A percentile compares a stretch with the other conserved stretches of the same genome.
Evolutionary conservation across 805 yeast genomes (phyloP).

Genomic region (Candida gorgasii): DNA sequence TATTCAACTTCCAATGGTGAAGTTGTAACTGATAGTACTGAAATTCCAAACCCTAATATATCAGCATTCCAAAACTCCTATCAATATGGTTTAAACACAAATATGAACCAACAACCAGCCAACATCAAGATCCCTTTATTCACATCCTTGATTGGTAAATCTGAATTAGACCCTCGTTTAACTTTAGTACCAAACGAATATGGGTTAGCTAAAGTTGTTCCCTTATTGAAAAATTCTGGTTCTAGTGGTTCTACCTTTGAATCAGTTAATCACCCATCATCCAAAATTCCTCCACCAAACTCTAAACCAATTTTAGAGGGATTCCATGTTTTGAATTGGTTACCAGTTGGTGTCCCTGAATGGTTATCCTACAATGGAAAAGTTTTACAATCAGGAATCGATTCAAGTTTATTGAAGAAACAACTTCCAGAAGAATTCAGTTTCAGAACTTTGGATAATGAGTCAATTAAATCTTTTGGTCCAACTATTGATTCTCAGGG

Average conservation of each 20-base stretch:
- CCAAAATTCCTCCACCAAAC: conserved; percentile 36
- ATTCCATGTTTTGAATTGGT: conserved; percentile 48
- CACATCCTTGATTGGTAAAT: conserved; percentile 67
- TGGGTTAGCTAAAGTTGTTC: conserved; percentile 65
- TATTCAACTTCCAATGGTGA: conserved; percentile 61
- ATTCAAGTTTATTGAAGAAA: conserved; percentile 28
- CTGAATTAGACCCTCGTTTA: conserved; percentile 74
- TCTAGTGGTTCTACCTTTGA: conserved; percentile 28
- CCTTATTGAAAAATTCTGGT: conserved; percentile 32
- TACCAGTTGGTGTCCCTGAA: conserved; percentile 42
- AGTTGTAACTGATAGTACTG: conserved; percentile 42
- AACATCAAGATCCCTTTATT: conserved; percentile 75
- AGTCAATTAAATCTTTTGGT: conserved; percentile 34
- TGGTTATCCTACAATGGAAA: conserved; percentile 39
- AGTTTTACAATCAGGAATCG: conserved; percentile 25
- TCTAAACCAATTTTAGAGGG: conserved; percentile 36
- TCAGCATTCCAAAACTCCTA: conserved; percentile 16
- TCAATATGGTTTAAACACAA: conserved; percentile 11
- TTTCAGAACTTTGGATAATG: conserved; percentile 22
- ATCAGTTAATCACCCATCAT: conserved; percentile 28
- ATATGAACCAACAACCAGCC: conserved; percentile 31
- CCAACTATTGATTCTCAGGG: conserved; percentile 37
- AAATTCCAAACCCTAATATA: conserved; percentile 30
- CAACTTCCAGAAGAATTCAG: conserved; percentile 19
- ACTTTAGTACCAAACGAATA: conserved; percentile 68